phyloP scores from a whole-genome alignment of 257 asterid species.

The Eustoma russellianum region DNA sequence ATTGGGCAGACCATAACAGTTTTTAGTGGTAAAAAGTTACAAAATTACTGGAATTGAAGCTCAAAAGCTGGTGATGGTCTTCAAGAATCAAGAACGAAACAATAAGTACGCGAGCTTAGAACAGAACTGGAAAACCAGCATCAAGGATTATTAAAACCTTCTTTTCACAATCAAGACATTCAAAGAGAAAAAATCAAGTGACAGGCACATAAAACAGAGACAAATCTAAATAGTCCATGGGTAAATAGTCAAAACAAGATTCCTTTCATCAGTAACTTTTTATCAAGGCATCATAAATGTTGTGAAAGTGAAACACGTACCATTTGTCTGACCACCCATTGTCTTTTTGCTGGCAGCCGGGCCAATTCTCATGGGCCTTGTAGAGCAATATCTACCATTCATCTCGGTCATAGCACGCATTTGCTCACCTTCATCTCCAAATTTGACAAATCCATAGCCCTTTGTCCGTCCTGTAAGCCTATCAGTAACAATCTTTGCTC shows the following conservation, averaged over 20 bases:
- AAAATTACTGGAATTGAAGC: constrained; percentile 43
- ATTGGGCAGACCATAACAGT: constrained; percentile 22
- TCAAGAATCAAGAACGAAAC: constrained; percentile 25
- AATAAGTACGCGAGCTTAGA: constrained; percentile 6
- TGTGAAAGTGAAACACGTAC: constrained; percentile 22
- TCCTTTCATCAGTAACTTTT: too few species aligned
- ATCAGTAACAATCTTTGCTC: constrained; percentile 89
- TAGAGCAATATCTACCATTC: constrained; percentile 86
- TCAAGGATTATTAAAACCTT: not conserved
- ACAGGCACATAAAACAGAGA: not conserved
- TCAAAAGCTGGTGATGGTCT: constrained; percentile 36
- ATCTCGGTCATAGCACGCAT: constrained; percentile 83
- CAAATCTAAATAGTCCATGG: not conserved
- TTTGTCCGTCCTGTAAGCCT: constrained; percentile 76
- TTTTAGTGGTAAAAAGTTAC: constrained; percentile 15
- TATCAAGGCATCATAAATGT: constrained; percentile 5
- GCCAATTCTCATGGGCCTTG: constrained; percentile 93
- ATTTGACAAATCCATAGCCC: constrained; percentile 90
- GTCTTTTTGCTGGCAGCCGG: constrained; percentile 88
- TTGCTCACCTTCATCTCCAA: constrained; percentile 79
- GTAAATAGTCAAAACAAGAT: not conserved
- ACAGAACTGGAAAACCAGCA: constrained; percentile 9
- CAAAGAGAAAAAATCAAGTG: not conserved
- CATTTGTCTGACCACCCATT: constrained; percentile 52
- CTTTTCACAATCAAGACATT: too few species aligned